Conservation (phyloP, 768 basidiomycete genomes). For the Hypholoma fasciculare region DNA sequence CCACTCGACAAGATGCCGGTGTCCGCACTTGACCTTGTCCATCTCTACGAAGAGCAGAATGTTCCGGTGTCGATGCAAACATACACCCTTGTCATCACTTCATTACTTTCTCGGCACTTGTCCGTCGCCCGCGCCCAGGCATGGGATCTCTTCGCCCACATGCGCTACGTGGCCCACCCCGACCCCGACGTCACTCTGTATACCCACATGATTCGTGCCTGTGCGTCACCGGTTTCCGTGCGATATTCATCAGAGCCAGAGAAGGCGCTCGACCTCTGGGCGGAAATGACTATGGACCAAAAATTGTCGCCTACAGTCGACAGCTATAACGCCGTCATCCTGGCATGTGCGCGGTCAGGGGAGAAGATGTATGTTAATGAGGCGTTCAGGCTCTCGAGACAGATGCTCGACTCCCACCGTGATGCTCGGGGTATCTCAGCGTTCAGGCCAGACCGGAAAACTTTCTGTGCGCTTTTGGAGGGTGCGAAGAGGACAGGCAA, state of each 20-base stretch:
- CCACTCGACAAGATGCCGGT: constrained; percentile 52
- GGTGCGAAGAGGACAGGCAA: constrained; percentile 89
- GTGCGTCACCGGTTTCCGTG: constrained; percentile 52
- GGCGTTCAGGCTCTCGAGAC: constrained; percentile 78
- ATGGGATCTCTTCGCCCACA: constrained; percentile 94
- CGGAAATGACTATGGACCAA: constrained; percentile 84
- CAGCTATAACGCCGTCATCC: constrained; percentile 82
- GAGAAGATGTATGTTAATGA: constrained; percentile 68
- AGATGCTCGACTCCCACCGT: constrained; percentile 82
- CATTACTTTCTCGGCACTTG: constrained; percentile 51
- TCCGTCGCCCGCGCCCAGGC: constrained; percentile 70
- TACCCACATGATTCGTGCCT: constrained; percentile 85
- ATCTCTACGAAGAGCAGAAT: constrained; percentile 66
- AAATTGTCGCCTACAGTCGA: constrained; percentile 59
- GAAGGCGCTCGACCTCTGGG: constrained; percentile 90
- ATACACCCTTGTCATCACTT: constrained; percentile 68
- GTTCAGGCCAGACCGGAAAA: constrained; percentile 60
- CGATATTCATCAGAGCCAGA: constrained; percentile 74
- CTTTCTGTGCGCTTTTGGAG: constrained; percentile 85
- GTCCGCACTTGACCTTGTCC: constrained; percentile 65
- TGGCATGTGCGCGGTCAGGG: constrained; percentile 74
- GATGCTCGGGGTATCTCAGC: constrained; percentile 59
- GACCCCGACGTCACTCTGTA: constrained; percentile 73
- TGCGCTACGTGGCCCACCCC: constrained; percentile 94
- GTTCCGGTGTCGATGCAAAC: constrained; percentile 69